These are phyloP conservation scores for Thelonectria discophora DNA, from an alignment of 2,329 filamentous ascomycete genomes.

Conservation along the genomic window DNA sequence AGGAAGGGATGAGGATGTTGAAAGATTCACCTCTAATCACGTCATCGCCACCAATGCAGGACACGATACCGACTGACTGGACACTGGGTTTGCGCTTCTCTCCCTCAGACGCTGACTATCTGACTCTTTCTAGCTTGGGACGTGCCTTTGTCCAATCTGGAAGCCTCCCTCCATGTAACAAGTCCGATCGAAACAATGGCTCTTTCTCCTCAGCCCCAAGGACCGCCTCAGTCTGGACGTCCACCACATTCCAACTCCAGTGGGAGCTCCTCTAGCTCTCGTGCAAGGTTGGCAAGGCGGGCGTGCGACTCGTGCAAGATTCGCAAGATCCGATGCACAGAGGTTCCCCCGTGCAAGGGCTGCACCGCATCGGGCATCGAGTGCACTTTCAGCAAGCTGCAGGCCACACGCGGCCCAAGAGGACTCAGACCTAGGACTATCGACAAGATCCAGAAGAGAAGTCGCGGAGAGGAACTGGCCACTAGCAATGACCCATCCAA, in stretches of 20 bases:
- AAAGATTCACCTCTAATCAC: constrained; percentile 35
- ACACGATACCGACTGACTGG: constrained; percentile 21
- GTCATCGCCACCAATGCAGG: constrained; percentile 30
- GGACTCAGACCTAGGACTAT: constrained; percentile 56
- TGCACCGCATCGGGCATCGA: constrained; percentile 56
- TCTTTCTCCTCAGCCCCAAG: constrained; percentile 6
- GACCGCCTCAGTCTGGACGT: constrained; percentile 10
- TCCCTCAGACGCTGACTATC: constrained; percentile 12
- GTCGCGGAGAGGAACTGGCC: constrained; percentile 25
- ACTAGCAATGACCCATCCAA: constrained; percentile 16
- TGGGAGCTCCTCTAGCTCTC: constrained; percentile 27
- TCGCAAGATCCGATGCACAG: constrained; percentile 61
- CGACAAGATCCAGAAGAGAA: constrained; percentile 49
- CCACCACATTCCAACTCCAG: constrained; percentile 29
- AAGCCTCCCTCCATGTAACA: constrained; percentile 16
- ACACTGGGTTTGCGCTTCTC: constrained; percentile 17
- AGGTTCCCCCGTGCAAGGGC: constrained; percentile 55
- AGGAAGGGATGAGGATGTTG: constrained; percentile 12
- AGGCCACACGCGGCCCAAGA: constrained; percentile 56
- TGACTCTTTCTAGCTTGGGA: constrained; percentile 17
- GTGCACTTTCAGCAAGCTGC: constrained; percentile 59
- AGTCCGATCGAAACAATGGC: constrained; percentile 23
- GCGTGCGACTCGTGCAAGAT: constrained; percentile 63
- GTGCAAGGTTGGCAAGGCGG: constrained; percentile 40
- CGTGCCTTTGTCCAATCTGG: constrained; percentile 18